Conservation (phyloP, 2,329 filamentous ascomycete species). For the Tolypocladium ophioglossoides region DNA sequence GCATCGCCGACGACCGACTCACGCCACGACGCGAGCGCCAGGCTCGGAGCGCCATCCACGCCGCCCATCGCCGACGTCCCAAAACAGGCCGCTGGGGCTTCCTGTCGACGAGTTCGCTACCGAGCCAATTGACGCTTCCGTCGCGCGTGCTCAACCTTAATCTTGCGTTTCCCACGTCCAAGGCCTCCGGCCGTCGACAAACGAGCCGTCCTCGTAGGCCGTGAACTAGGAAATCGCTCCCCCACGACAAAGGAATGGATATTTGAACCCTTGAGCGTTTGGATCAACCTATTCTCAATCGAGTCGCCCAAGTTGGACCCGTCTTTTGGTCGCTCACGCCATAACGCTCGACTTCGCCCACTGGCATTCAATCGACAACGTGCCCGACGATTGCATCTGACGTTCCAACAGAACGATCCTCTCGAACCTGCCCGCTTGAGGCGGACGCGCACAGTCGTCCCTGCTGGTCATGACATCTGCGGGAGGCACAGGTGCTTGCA, state of each 20-base stretch:
- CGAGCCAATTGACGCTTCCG: background rate
- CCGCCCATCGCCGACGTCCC: background rate
- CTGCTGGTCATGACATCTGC: constrained; percentile 25
- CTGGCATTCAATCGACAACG: background rate
- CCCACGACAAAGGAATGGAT: background rate
- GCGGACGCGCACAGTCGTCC: constrained; percentile 9
- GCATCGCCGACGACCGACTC: background rate
- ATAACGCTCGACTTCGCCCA: background rate
- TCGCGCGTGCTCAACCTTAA: constrained; percentile 1
- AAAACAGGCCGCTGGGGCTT: background rate
- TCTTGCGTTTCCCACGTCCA: background rate
- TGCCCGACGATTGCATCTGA: background rate
- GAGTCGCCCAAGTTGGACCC: background rate
- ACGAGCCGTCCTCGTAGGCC: background rate
- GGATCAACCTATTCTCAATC: background rate
- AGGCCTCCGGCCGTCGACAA: background rate
- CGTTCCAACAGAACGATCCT: background rate
- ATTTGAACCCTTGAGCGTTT: background rate
- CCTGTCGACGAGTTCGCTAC: background rate
- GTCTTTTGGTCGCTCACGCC: background rate
- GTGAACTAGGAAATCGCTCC: background rate
- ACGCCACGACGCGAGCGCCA: background rate
- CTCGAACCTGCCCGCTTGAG: constrained; percentile 1
- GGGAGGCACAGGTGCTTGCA: constrained; percentile 19
- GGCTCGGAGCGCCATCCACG: background rate